Conservation (phyloP, 116 monocot genomes). For the Cymodocea nodosa region DNA sequence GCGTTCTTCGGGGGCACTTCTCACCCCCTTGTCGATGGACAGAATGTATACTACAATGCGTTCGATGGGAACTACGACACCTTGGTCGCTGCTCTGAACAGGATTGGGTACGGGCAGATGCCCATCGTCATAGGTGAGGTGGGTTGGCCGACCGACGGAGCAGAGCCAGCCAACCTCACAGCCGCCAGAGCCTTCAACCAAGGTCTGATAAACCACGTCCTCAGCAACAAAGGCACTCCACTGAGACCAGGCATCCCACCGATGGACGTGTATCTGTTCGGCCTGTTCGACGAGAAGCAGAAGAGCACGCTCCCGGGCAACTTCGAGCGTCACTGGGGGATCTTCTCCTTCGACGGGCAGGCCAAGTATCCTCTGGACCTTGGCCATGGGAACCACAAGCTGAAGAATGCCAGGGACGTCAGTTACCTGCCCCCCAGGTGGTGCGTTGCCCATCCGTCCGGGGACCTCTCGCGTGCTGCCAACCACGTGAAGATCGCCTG, state of each 20-base stretch:
- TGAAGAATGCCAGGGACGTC: conserved; percentile 72
- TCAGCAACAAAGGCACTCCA: conserved; percentile 73
- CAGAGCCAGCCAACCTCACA: conserved; percentile 54
- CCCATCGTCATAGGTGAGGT: conserved; percentile 84
- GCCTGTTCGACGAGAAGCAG: conserved; percentile 76
- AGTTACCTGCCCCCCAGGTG: conserved; percentile 65
- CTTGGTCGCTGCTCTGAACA: conserved; percentile 55
- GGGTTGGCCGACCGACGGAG: conserved; percentile 90
- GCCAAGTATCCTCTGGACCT: conserved; percentile 76
- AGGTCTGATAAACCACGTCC: conserved; percentile 62
- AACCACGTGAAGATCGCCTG: conserved; percentile 78
- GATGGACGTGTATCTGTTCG: conserved; percentile 73
- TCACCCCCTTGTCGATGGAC: conserved; percentile 69
- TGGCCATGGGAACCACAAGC: conserved; percentile 34
- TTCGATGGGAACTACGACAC: conserved; percentile 94
- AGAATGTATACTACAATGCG: conserved; percentile 67
- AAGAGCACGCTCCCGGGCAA: conserved; percentile 70
- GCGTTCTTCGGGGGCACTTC: conserved; percentile 76
- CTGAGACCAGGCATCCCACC: conserved; percentile 68
- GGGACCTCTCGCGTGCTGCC: conserved; percentile 24
- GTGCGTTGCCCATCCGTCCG: conserved; percentile 68
- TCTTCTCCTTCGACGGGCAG: conserved; percentile 89
- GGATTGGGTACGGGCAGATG: conserved; percentile 61
- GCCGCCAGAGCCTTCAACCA: conserved; percentile 88
- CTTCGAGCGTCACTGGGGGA: conserved; percentile 93